These are phyloP conservation scores for Ziziphus jujuba DNA, from an alignment of 306 rosid genomes.

Conservation along the genomic window DNA sequence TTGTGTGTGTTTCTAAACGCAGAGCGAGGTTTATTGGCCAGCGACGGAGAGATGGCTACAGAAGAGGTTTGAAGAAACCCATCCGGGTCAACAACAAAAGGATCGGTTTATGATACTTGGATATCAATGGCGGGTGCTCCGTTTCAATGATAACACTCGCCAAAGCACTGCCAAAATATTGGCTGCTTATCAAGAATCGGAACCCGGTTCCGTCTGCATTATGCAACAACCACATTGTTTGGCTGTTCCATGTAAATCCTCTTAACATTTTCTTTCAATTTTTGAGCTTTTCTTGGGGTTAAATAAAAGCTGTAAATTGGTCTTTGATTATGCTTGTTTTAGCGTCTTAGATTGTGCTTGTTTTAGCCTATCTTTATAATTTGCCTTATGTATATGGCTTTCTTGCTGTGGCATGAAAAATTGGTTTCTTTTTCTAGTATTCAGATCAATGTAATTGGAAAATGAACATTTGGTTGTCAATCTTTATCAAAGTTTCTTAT, in stretches of 20 bases:
- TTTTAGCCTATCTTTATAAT: too few relatives aligned
- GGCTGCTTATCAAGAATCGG: conserved; percentile 52
- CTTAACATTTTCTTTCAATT: neutral
- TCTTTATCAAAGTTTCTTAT: neutral
- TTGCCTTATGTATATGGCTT: too few relatives aligned
- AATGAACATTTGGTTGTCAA: too few relatives aligned
- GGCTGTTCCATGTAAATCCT: conserved; percentile 79
- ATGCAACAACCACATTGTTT: conserved; percentile 93
- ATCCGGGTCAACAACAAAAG: conserved; percentile 27
- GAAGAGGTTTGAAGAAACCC: conserved; percentile 52
- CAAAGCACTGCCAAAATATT: conserved; percentile 80
- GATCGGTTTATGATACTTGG: conserved; percentile 65
- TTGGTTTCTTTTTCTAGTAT: too few relatives aligned
- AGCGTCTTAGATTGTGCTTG: too few relatives aligned
- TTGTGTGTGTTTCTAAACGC: conserved; percentile 4
- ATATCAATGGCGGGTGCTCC: conserved; percentile 90
- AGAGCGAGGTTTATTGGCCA: conserved; percentile 62
- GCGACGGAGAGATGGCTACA: conserved; percentile 67
- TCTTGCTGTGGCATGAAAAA: too few relatives aligned
- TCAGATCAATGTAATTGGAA: too few relatives aligned
- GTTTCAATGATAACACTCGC: conserved; percentile 76
- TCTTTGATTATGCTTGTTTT: too few relatives aligned
- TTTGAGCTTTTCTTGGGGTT: neutral
- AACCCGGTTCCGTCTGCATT: conserved; percentile 50
- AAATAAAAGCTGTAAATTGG: too few relatives aligned